A percentile compares a stretch with the other conserved stretches of the same genome.
These are phyloP conservation scores for Pseudodiploospora longispora DNA, from an alignment of 2,329 filamentous ascomycete species.

Conservation along the genomic window DNA sequence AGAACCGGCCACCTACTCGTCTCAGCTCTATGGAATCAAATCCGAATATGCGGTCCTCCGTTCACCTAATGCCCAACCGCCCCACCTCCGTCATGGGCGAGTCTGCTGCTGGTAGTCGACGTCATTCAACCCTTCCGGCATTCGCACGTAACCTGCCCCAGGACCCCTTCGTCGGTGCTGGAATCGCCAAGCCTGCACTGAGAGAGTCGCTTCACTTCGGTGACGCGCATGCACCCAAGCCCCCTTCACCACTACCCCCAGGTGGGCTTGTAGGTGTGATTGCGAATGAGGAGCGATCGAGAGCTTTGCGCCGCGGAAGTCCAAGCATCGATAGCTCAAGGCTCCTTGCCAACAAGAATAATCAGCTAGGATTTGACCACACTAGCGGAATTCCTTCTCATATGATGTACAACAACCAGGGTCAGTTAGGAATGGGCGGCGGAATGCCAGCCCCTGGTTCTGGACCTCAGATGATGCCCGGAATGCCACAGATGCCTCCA, in stretches of 20 bases:
- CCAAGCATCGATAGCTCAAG: constrained; percentile 54
- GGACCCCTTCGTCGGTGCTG: constrained; percentile 77
- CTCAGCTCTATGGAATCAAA: constrained; percentile 59
- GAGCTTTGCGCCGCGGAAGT: constrained; percentile 70
- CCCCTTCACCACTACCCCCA: constrained; percentile 43
- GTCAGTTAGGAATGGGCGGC: constrained; percentile 19
- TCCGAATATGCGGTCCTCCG: constrained; percentile 58
- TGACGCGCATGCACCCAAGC: constrained; percentile 39
- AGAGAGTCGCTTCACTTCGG: constrained; percentile 69
- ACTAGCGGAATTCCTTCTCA: constrained; percentile 38
- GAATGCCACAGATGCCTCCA: constrained; percentile 20
- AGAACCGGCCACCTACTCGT: constrained; percentile 64
- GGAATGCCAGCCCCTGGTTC: constrained; percentile 14
- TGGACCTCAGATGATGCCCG: constrained; percentile 5
- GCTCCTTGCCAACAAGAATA: constrained; percentile 26
- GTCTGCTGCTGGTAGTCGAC: constrained; percentile 20
- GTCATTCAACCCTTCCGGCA: constrained; percentile 53
- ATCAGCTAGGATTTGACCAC: constrained; percentile 38
- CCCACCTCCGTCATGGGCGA: constrained; percentile 52
- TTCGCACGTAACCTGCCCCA: constrained; percentile 77
- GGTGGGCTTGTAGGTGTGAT: constrained; percentile 85
- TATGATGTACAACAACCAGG: constrained; percentile 30
- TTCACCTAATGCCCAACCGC: constrained; percentile 36
- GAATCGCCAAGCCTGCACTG: constrained; percentile 62
- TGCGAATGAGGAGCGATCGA: constrained; percentile 71